A percentile compares a stretch with the other conserved stretches of the same genome.
Conservation (phyloP, 805 yeast genomes). For the Metschnikowia noctiluminum region DNA sequence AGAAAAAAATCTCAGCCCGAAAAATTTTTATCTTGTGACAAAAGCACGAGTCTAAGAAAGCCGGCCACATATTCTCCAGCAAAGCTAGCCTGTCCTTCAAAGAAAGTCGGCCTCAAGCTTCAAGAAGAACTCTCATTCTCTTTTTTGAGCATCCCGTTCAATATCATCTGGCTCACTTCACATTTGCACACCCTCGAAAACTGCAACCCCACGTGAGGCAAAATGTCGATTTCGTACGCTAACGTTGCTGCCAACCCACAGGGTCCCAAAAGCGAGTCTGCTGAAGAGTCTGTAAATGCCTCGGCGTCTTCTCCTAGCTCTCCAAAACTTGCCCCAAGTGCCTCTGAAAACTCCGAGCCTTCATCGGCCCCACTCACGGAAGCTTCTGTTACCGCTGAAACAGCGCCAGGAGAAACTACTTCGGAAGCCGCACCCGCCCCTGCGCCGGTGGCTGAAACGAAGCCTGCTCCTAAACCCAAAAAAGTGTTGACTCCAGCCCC, state of each 20-base stretch:
- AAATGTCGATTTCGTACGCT: slow-evolving; percentile 37
- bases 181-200: slow-evolving; percentile 1
- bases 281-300: slow-evolving; percentile 9
- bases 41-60: slow-evolving; percentile 5
- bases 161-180: neutral
- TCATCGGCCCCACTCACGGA: slow-evolving; percentile 5
- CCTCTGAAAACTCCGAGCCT: neutral
- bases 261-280: slow-evolving; percentile 10
- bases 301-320: slow-evolving; percentile 9
- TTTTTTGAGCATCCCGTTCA: neutral
- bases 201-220: neutral
- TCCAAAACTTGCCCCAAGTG: slow-evolving; percentile 2
- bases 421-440: slow-evolving; percentile 5
- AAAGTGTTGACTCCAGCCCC: slow-evolving; percentile 45
- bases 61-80: slow-evolving; percentile 2
- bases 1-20: slow-evolving; percentile 9
- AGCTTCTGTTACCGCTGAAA: slow-evolving; percentile 3
- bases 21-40: slow-evolving; percentile 10
- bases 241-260: slow-evolving; percentile 40
- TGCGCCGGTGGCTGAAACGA: slow-evolving; percentile 5
- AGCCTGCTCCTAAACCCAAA: slow-evolving; percentile 20
- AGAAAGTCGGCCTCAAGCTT: neutral
- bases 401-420: slow-evolving; percentile 5
- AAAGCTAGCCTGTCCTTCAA: neutral
- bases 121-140: neutral